These are phyloP conservation scores for Aaosphaeria pasadenensis DNA, from an alignment of 2,329 filamentous ascomycete genomes.

Conservation along the genomic window DNA sequence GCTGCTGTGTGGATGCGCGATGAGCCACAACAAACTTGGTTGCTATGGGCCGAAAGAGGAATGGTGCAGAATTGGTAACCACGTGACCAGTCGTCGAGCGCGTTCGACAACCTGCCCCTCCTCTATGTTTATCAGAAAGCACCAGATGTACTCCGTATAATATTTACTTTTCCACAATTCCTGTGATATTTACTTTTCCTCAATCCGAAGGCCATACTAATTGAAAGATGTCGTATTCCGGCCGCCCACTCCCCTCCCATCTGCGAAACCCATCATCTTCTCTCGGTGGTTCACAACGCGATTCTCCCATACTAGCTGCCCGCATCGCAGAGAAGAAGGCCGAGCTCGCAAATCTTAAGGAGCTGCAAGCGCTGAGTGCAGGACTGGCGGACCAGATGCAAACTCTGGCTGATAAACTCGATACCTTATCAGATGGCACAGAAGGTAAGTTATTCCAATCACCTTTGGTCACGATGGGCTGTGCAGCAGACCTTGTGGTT, in stretches of 20 bases:
- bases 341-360: slow-evolving; percentile 74
- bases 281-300: slow-evolving; percentile 39
- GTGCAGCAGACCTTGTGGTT: slow-evolving; percentile 5
- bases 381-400: slow-evolving; percentile 81
- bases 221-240: slow-evolving; percentile 37
- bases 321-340: slow-evolving; percentile 84
- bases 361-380: slow-evolving; percentile 75
- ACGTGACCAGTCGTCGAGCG: too few species aligned
- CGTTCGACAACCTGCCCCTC: neutral
- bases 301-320: slow-evolving; percentile 66
- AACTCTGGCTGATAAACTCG: slow-evolving; percentile 72
- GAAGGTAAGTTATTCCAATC: slow-evolving; percentile 56
- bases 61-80: too few species aligned
- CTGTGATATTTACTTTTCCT: neutral
- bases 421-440: slow-evolving; percentile 75
- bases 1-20: too few species aligned
- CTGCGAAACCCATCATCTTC: slow-evolving; percentile 57
- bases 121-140: too few species aligned
- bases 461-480: slow-evolving; percentile 2
- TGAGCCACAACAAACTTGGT: too few species aligned
- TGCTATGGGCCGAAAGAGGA: too few species aligned
- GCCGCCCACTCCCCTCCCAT: slow-evolving; percentile 58
- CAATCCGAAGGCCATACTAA: neutral
- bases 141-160: too few species aligned
- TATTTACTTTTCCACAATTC: neutral